A percentile compares a stretch with the other conserved stretches of the same genome.
These are phyloP conservation scores for Trichophyton rubrum DNA, from an alignment of 2,329 filamentous ascomycete genomes.

Conservation along the genomic window DNA sequence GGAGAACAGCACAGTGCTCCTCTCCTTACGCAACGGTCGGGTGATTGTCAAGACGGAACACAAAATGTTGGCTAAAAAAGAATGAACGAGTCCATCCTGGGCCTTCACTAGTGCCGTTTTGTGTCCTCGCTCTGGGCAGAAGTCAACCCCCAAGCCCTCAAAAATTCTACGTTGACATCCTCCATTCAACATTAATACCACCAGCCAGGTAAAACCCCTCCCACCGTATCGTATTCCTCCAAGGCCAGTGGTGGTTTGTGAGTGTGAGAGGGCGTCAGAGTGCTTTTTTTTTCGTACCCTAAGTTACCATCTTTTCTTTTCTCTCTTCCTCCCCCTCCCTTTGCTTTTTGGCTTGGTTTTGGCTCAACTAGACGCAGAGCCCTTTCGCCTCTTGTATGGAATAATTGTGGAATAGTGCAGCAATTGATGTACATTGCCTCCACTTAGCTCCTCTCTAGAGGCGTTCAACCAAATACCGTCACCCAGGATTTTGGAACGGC, in stretches of 20 bases:
- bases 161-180: background rate
- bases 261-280: background rate
- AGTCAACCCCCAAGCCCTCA: background rate
- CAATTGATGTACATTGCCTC: conserved; percentile 3
- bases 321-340: background rate
- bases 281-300: background rate
- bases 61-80: background rate
- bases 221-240: background rate
- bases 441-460: background rate
- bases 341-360: background rate
- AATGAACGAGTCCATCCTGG: background rate
- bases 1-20: background rate
- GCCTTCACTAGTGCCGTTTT: background rate
- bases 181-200: background rate
- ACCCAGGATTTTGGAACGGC: conserved; percentile 2
- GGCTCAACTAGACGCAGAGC: background rate
- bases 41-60: background rate
- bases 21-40: background rate
- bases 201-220: background rate
- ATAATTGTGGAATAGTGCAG: background rate
- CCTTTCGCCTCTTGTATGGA: conserved; percentile 1
- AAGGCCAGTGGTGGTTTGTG: background rate
- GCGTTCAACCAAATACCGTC: conserved; percentile 2
- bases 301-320: background rate
- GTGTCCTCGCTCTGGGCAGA: background rate